Evolutionary conservation across 768 basidiomycete genomes (phyloP).

Genomic region (Artomyces pyxidatus): DNA sequence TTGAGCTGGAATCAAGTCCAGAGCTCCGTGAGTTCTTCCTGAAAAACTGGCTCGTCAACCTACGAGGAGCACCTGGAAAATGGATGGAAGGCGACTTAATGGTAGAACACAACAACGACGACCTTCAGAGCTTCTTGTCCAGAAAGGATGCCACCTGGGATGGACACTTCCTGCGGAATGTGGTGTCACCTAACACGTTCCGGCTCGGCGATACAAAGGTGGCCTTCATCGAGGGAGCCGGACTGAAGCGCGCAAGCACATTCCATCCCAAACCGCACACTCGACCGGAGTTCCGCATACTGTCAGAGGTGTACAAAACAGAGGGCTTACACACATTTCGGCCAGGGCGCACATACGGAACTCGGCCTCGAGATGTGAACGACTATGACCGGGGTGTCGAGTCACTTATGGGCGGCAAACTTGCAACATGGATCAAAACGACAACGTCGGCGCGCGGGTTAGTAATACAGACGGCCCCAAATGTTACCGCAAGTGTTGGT

Average conservation of each 20-base stretch:
- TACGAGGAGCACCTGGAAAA: slow-evolving; percentile 18
- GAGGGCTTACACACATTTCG: slow-evolving; percentile 18
- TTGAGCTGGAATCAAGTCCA: slow-evolving; percentile 25
- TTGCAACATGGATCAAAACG: not conserved
- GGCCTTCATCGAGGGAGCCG: slow-evolving; percentile 16
- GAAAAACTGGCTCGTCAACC: slow-evolving; percentile 21
- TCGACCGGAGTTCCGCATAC: slow-evolving; percentile 12
- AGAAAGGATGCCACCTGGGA: slow-evolving; percentile 19
- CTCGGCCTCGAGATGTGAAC: not conserved
- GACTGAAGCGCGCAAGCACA: slow-evolving; percentile 6
- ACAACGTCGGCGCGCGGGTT: not conserved
- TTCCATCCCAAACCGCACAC: slow-evolving; percentile 16
- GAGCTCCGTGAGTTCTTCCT: slow-evolving; percentile 15
- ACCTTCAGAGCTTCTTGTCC: slow-evolving; percentile 16
- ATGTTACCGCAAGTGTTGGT: no score
- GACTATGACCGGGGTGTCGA: not conserved
- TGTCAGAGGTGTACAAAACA: slow-evolving; percentile 14
- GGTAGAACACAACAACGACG: slow-evolving; percentile 22
- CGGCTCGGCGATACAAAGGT: slow-evolving; percentile 19
- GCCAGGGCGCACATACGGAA: slow-evolving; percentile 4
- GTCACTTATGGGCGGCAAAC: not conserved
- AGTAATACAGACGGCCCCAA: no score
- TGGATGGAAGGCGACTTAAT: slow-evolving; percentile 23
- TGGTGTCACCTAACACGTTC: slow-evolving; percentile 20
- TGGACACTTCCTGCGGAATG: slow-evolving; percentile 15